phyloP scores from a whole-genome alignment of 257 asterid genomes.

The Gardenia jasminoides region DNA sequence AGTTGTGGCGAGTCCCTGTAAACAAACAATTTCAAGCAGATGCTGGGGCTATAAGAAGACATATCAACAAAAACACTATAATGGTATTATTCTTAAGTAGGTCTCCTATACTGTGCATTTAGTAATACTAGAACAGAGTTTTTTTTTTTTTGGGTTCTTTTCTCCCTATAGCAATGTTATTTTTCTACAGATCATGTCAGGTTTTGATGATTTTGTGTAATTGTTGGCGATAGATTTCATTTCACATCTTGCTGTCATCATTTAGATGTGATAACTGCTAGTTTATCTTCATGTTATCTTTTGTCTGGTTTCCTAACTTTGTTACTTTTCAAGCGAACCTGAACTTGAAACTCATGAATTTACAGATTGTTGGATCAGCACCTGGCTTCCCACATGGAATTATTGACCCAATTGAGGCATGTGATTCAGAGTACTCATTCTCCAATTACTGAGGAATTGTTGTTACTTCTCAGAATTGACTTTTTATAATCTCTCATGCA shows the following conservation, averaged over 20 bases:
- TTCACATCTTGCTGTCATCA: not conserved
- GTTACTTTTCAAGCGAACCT: not conserved
- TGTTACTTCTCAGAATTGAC: constrained; percentile 21
- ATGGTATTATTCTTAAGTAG: constrained; percentile 48
- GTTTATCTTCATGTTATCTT: not conserved
- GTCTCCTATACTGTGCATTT: constrained; percentile 4
- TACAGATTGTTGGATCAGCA: constrained; percentile 97
- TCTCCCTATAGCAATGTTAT: not conserved
- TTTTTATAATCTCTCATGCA: constrained; percentile 29
- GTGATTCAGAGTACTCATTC: constrained; percentile 18
- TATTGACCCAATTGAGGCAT: constrained; percentile 95
- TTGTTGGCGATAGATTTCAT: not conserved
- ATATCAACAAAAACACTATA: constrained; percentile 77
- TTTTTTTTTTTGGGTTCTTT: too few species aligned
- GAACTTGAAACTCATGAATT: constrained; percentile 15
- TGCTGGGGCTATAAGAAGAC: constrained; percentile 64
- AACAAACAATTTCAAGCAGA: constrained; percentile 80
- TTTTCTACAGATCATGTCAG: constrained; percentile 2
- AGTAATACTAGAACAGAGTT: not conserved
- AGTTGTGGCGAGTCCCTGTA: constrained; percentile 91
- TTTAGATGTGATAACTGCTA: not conserved
- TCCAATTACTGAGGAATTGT: constrained; percentile 12
- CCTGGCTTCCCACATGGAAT: constrained; percentile 99
- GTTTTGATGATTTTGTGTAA: not conserved
- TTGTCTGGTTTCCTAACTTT: constrained; percentile 4